Base-by-base conservation (phyloP, 2,329 filamentous ascomycete species). In the Hortaea werneckii region DNA sequence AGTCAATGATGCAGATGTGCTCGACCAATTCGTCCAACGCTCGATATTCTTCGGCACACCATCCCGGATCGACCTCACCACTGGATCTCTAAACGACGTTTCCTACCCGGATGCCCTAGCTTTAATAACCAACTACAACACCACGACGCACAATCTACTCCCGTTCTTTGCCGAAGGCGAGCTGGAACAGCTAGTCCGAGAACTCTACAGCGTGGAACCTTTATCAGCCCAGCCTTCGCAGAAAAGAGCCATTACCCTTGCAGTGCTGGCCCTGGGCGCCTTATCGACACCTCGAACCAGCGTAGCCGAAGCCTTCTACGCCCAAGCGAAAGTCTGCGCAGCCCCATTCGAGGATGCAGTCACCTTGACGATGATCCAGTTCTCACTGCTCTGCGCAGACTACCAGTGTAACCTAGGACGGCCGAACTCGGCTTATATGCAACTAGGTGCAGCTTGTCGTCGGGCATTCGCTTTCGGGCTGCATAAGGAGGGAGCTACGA, bases 1-100 rank as follows among this genome's bases (percentile, higher is more conserved):
- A 20, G 4, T 20, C 20, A 20, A 20, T 20, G 20, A 20, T 20
- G 20, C 20, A 20, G 20, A 20, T 4, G 20, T 20, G 20, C 40
- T 62, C 20, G 60, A 62, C 12, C 48, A 59, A 30, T 62, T 62
- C 37, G 54, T 62, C 27, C 60, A 62, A 39, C 49, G 59, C 10
- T 54, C 55, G 29, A 58, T 62, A 26, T 62, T 62, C 52, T 62
- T 62, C 39, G 59, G 60, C 12, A 62, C 57, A 13, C 52, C 58
- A 5, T 48, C 51, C 8, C 51, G 55, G 29, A 47, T 57, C 2
- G 47, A 50, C 29, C 30, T 52, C 29, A 39, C 26, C 3, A 35
- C 9, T 12, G n/a, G 9, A 10, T 12, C 32, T 9, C 32, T 35
- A 9, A 9, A 35, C n/a, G 32, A 29, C 2, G 30, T 43, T 5